Evolutionary conservation across 1,284 basidiomycete species (phyloP).

Genomic region (Leccinum angustisporum): DNA sequence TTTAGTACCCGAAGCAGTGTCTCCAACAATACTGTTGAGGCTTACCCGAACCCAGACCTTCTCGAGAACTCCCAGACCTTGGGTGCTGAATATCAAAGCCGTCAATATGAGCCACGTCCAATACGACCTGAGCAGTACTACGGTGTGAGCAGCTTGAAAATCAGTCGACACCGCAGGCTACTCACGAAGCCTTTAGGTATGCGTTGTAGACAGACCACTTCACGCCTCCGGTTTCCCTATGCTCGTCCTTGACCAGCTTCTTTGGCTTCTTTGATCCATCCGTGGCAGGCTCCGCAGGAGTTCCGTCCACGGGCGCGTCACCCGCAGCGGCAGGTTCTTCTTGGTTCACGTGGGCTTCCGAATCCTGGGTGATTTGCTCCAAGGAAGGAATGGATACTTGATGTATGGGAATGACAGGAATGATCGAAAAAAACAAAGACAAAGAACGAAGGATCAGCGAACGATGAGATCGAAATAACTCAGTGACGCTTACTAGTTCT

Average conservation of each 20-base stretch:
- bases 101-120: conserved; percentile 48
- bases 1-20: neutral
- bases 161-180: neutral
- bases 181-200: conserved; percentile 57
- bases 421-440: too few relatives aligned
- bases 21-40: neutral
- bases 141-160: neutral
- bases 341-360: conserved; percentile 25
- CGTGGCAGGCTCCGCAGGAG: conserved; percentile 12
- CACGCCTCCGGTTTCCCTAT: conserved; percentile 59
- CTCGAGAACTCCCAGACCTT: conserved; percentile 44
- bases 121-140: conserved; percentile 40
- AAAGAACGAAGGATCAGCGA: too few relatives aligned
- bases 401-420: too few relatives aligned
- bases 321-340: conserved; percentile 16
- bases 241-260: conserved; percentile 57
- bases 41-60: conserved; percentile 53
- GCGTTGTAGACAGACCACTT: conserved; percentile 65
- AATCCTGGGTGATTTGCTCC: conserved; percentile 44
- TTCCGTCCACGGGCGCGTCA: conserved; percentile 21
- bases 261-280: conserved; percentile 41
- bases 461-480: too few relatives aligned
- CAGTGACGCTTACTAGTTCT: too few relatives aligned
- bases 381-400: conserved; percentile 21
- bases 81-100: conserved; percentile 35